Evolutionary conservation across 495 filamentous ascomycete genomes (phyloP).

Genomic region (Tuber calosporum): DNA sequence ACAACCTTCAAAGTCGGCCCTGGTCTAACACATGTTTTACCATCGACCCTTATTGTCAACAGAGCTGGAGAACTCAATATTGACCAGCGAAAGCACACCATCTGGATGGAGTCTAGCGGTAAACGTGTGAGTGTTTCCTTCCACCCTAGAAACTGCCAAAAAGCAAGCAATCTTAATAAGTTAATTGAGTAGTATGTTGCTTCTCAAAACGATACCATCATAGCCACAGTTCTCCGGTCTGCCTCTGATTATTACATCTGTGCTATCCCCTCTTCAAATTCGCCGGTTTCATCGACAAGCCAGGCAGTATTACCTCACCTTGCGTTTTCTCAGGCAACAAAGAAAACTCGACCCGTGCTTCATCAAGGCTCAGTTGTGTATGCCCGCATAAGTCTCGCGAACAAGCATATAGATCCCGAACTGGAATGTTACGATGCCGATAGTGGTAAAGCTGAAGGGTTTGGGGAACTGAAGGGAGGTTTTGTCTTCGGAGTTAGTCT

Average conservation of each 20-base stretch:
- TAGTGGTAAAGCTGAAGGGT: constrained; percentile 81
- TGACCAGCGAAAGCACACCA: constrained; percentile 68
- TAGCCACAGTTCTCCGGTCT: constrained; percentile 72
- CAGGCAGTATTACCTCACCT: constrained; percentile 74
- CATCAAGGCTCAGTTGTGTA: constrained; percentile 70
- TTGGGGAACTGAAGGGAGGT: constrained; percentile 77
- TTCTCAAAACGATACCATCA: constrained; percentile 66
- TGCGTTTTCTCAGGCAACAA: constrained; percentile 81
- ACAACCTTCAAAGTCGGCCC: constrained; percentile 74
- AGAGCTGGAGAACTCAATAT: constrained; percentile 71
- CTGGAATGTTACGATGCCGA: constrained; percentile 77
- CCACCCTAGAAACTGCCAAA: not conserved
- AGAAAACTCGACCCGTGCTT: constrained; percentile 81
- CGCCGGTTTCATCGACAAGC: constrained; percentile 58
- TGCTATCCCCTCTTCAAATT: constrained; percentile 49
- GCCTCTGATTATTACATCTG: constrained; percentile 69
- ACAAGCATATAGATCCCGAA: constrained; percentile 78
- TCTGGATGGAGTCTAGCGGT: constrained; percentile 66
- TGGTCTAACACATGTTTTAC: constrained; percentile 68
- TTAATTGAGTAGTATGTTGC: constrained; percentile 66
- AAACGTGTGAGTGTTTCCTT: constrained; percentile 50
- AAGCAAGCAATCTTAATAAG: constrained; percentile 44
- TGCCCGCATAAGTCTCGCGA: constrained; percentile 66
- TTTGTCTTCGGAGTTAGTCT: constrained; percentile 78
- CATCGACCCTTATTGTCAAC: constrained; percentile 62